Base-by-base conservation (phyloP, 2,329 filamentous ascomycete genomes). In the Nemania sp. region DNA sequence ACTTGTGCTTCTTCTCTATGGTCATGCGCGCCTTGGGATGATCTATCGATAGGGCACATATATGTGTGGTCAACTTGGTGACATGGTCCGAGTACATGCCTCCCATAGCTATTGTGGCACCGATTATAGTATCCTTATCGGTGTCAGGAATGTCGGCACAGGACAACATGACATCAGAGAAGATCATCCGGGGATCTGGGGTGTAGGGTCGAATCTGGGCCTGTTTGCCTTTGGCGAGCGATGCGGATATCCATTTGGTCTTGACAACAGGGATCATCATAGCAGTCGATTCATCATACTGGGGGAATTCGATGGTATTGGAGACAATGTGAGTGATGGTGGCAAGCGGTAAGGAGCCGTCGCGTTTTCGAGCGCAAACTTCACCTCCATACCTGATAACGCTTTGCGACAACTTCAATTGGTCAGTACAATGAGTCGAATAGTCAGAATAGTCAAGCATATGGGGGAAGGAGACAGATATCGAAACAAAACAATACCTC, bases 51-150 rank as follows among this genome's bases (percentile, higher is more conserved):
- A 97, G 83, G 5, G 95, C 93, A 68, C 97, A 95, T 62, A 99
- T 88, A 79, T 99, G 96, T 2, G 96, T 98, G 8, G 93, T 93
- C 70, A 91, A 79, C 65, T 89, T 92, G 4, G 90, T 90, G 53
- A 97, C 82, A 60, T 88, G 87, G 57, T 89, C 87, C 24, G 89
- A 90, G 76, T 94, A 93, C 74, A 93, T 88, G 18, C 96, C 96
- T 24, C 96, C 96, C 81, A 98, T 89, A 0, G 96, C 95, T 75
- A 97, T 83, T 1, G 95, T 93, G 0, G 93, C 95, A 11, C 94
- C 96, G 45, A 93, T 89, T 64, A 99, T 98, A 11, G 94, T 93
- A 81, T 98, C 95, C 78, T 94, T 93, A 79, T 99, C 96, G 41
- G 89, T 92, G 41, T 89, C 84, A 0, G 96, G 96, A 54, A 99